Percentiles rank a stretch among this genome's conserved stretches.
Evolutionary conservation across 345 rosid species (phyloP).

Genomic region (Gossypium ekmanianum): DNA sequence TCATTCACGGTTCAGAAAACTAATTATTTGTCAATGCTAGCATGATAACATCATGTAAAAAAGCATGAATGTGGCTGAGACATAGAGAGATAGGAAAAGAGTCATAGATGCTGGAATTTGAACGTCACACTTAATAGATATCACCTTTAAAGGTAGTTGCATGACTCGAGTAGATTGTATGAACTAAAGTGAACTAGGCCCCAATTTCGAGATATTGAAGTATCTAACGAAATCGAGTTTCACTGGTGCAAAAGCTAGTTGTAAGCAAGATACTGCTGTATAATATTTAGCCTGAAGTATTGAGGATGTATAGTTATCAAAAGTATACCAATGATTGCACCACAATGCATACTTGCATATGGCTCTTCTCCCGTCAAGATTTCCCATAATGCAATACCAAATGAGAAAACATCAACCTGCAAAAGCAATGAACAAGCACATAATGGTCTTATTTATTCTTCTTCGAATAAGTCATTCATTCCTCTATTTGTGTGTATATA

Average conservation of each 20-base stretch:
- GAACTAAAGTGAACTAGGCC: background rate
- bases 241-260: background rate
- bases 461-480: background rate
- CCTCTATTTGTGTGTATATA: background rate
- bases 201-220: background rate
- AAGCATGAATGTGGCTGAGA: too few species aligned
- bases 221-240: background rate
- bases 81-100: too few species aligned
- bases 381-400: slow-evolving; percentile 90
- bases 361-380: slow-evolving; percentile 82
- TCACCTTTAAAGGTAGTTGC: background rate
- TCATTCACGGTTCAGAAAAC: slow-evolving; percentile 19
- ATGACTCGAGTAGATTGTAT: background rate
- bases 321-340: slow-evolving; percentile 80
- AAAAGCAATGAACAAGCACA: background rate
- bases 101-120: background rate
- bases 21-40: background rate
- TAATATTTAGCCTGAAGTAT: background rate
- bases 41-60: background rate
- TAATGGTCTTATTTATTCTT: background rate
- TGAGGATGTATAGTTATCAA: background rate
- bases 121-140: background rate
- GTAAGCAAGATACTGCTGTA: background rate
- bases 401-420: slow-evolving; percentile 93
- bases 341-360: slow-evolving; percentile 86